These are phyloP conservation scores for Pythium folliculosum DNA, from an alignment of 352 stramenopile genomes.

Conservation along the genomic window DNA sequence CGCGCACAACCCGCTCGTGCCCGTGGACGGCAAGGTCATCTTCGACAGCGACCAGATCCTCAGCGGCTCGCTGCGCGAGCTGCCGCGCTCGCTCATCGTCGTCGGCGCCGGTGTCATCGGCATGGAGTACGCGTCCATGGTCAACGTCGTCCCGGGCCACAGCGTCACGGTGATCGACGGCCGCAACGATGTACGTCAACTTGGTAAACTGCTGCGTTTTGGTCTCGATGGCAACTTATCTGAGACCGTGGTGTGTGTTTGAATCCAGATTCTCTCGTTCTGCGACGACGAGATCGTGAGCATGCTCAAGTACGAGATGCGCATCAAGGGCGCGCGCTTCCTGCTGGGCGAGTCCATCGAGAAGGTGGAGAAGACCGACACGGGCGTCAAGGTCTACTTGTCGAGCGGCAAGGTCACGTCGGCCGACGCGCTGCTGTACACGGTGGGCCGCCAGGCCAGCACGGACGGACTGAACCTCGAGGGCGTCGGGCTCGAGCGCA, in stretches of 20 bases:
- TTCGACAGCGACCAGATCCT: slow-evolving; percentile 87
- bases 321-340: slow-evolving; percentile 86
- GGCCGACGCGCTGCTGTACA: slow-evolving; percentile 84
- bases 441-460: slow-evolving; percentile 83
- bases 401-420: slow-evolving; percentile 80
- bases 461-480: slow-evolving; percentile 83
- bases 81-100: slow-evolving; percentile 73
- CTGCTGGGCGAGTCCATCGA: slow-evolving; percentile 79
- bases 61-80: slow-evolving; percentile 60
- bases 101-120: slow-evolving; percentile 87
- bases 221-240: no score
- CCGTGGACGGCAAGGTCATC: slow-evolving; percentile 66
- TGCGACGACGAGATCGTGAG: slow-evolving; percentile 69
- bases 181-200: slow-evolving; percentile 69
- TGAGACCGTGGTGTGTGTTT: neutral
- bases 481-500: slow-evolving; percentile 67
- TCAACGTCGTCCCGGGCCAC: slow-evolving; percentile 88
- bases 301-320: slow-evolving; percentile 87
- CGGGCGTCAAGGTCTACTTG: slow-evolving; percentile 67
- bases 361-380: slow-evolving; percentile 60
- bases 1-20: slow-evolving; percentile 81
- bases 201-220: slow-evolving; percentile 60
- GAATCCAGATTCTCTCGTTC: slow-evolving; percentile 1
- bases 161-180: slow-evolving; percentile 90
- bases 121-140: slow-evolving; percentile 92